These are phyloP conservation scores for Starmerella stigmatis DNA, from an alignment of 805 yeast species.

Conservation along the genomic window DNA sequence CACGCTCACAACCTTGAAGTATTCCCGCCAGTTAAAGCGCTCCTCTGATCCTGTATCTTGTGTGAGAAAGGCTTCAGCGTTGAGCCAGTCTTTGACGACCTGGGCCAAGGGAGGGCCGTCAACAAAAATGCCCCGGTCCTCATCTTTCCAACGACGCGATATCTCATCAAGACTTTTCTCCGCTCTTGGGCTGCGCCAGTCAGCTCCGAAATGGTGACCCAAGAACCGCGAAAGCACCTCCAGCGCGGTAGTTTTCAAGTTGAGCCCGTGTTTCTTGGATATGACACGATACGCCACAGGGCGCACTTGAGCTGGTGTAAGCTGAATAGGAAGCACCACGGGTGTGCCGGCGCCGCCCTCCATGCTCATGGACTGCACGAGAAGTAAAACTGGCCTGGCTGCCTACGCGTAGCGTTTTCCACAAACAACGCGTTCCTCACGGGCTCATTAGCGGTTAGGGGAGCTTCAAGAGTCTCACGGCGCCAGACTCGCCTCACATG, in stretches of 20 bases:
- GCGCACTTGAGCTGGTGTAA: conserved; percentile 72
- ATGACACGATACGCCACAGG: conserved; percentile 85
- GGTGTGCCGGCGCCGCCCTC: conserved; percentile 18
- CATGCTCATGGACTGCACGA: conserved; percentile 8
- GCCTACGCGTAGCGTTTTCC: too few species aligned
- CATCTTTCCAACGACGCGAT: conserved; percentile 77
- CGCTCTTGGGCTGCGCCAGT: conserved; percentile 66
- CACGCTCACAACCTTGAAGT: conserved; percentile 55
- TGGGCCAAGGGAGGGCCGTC: conserved; percentile 61
- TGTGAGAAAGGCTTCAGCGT: conserved; percentile 16
- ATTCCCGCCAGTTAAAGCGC: conserved; percentile 57
- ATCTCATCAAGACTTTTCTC: conserved; percentile 63
- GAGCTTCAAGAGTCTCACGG: too few species aligned
- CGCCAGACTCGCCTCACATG: too few species aligned
- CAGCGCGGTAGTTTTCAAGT: conserved; percentile 77
- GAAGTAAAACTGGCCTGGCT: too few species aligned
- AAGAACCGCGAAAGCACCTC: conserved; percentile 60
- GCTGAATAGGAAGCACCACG: conserved; percentile 57
- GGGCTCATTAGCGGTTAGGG: background rate
- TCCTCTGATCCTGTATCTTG: conserved; percentile 5
- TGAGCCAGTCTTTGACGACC: conserved; percentile 50
- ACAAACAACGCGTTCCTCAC: conserved; percentile 1
- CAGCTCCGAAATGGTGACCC: conserved; percentile 68
- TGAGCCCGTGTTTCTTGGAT: conserved; percentile 86
- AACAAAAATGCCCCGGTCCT: conserved; percentile 75